Evolutionary conservation across 495 filamentous ascomycete species (phyloP).

Genomic region (Pyronema omphalodes): DNA sequence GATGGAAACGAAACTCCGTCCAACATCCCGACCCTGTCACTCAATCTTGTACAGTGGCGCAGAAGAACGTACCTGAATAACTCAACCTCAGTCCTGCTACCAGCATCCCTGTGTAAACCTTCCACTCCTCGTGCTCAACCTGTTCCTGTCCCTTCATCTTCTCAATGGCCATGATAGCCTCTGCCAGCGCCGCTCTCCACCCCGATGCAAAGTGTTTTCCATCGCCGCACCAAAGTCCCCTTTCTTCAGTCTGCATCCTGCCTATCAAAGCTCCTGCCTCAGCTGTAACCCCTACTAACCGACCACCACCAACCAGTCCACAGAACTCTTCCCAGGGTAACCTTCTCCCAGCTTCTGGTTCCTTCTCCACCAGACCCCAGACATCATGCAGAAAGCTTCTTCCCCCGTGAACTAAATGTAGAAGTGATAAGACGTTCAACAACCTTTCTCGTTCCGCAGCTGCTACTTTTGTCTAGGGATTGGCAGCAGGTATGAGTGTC

Average conservation of each 20-base stretch:
- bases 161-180: slow-evolving; percentile 20
- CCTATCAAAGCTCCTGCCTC: slow-evolving; percentile 48
- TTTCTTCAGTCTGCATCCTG: slow-evolving; percentile 17
- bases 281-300: slow-evolving; percentile 49
- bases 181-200: slow-evolving; percentile 37
- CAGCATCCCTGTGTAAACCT: slow-evolving; percentile 40
- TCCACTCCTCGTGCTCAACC: slow-evolving; percentile 33
- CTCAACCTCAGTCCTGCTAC: slow-evolving; percentile 52
- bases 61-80: slow-evolving; percentile 41
- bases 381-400: slow-evolving; percentile 36
- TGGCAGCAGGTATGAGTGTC: slow-evolving; percentile 31
- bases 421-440: slow-evolving; percentile 28
- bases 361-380: slow-evolving; percentile 25
- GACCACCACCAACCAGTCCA: slow-evolving; percentile 45
- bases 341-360: slow-evolving; percentile 24
- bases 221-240: slow-evolving; percentile 44
- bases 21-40: background rate
- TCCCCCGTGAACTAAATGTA: slow-evolving; percentile 37
- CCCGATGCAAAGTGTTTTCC: slow-evolving; percentile 47
- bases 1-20: too few relatives aligned
- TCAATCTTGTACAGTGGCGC: background rate
- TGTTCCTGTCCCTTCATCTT: slow-evolving; percentile 26
- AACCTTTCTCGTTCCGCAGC: slow-evolving; percentile 25
- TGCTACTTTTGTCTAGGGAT: slow-evolving; percentile 26
- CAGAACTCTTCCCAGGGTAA: slow-evolving; percentile 49